Conservation (phyloP, 1,284 basidiomycete species). For the Exobasidium cylindrosporum region DNA sequence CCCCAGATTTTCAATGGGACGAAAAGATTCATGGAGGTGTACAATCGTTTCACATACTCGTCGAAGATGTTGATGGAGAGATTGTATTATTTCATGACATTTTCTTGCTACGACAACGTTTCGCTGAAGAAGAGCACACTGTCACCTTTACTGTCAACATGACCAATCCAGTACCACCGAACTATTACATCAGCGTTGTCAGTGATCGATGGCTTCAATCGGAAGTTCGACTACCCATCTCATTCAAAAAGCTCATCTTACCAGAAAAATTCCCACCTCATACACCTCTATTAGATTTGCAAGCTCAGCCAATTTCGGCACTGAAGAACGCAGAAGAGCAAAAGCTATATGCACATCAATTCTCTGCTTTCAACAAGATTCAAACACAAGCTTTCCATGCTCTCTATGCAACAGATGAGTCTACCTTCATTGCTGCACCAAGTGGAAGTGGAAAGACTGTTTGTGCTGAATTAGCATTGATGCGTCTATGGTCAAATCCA, state of each 20-base stretch:
- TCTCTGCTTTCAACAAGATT: constrained; percentile 92
- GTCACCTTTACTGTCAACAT: constrained; percentile 92
- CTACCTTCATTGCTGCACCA: constrained; percentile 91
- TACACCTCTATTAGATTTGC: constrained; percentile 88
- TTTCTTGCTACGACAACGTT: constrained; percentile 85
- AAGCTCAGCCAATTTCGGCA: constrained; percentile 81
- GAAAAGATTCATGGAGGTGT: constrained; percentile 84
- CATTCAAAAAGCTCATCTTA: constrained; percentile 95
- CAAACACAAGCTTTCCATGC: constrained; percentile 99
- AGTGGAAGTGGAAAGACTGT: constrained; percentile 96
- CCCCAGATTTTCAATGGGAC: constrained; percentile 96
- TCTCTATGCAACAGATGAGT: constrained; percentile 91
- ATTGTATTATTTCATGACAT: constrained; percentile 89
- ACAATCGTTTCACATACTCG: constrained; percentile 83
- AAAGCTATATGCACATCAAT: constrained; percentile 65
- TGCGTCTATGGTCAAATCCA: constrained; percentile 78
- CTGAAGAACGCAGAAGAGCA: constrained; percentile 90
- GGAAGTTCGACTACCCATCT: constrained; percentile 89
- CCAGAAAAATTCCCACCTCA: constrained; percentile 94
- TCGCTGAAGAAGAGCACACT: constrained; percentile 84
- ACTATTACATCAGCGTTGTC: constrained; percentile 92
- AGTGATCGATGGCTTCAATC: constrained; percentile 95
- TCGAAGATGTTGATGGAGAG: constrained; percentile 97
- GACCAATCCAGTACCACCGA: constrained; percentile 93
- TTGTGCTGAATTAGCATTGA: constrained; percentile 90